phyloP scores from a whole-genome alignment of 1,139 yeast genomes.

The Taphrina betulina region DNA sequence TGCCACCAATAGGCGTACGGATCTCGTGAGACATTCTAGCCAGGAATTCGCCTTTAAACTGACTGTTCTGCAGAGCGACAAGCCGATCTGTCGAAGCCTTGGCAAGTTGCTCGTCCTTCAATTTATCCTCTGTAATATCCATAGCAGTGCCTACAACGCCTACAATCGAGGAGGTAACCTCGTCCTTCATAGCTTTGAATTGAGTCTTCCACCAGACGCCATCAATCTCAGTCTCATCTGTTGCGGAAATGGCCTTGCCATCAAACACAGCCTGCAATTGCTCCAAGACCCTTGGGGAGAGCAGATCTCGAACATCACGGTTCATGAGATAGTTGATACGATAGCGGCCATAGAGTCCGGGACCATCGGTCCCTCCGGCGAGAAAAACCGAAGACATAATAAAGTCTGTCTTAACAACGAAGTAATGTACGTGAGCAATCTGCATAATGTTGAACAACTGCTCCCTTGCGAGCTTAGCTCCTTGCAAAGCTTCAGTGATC shows the following conservation, averaged over 20 bases:
- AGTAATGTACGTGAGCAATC: constrained; percentile 28
- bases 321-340: background rate
- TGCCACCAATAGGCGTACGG: constrained; percentile 88
- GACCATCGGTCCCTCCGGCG: constrained; percentile 9
- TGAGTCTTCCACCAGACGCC: constrained; percentile 41
- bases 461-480: constrained; percentile 23
- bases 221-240: constrained; percentile 40
- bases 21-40: constrained; percentile 91
- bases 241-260: constrained; percentile 14
- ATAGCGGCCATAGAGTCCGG: constrained; percentile 23
- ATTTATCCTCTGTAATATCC: constrained; percentile 43
- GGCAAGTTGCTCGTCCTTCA: constrained; percentile 61
- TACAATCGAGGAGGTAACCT: constrained; percentile 32
- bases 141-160: constrained; percentile 42
- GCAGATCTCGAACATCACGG: constrained; percentile 15
- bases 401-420: constrained; percentile 19
- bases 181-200: constrained; percentile 38
- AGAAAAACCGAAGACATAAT: constrained; percentile 23
- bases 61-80: constrained; percentile 86
- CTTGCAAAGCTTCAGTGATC: constrained; percentile 27
- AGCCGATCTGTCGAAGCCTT: constrained; percentile 60
- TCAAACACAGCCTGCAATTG: constrained; percentile 25
- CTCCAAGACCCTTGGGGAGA: constrained; percentile 5
- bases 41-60: constrained; percentile 84
- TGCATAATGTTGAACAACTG: constrained; percentile 32